These are phyloP conservation scores for Penicillium alfredii DNA, from an alignment of 495 filamentous ascomycete genomes.

Conservation along the genomic window DNA sequence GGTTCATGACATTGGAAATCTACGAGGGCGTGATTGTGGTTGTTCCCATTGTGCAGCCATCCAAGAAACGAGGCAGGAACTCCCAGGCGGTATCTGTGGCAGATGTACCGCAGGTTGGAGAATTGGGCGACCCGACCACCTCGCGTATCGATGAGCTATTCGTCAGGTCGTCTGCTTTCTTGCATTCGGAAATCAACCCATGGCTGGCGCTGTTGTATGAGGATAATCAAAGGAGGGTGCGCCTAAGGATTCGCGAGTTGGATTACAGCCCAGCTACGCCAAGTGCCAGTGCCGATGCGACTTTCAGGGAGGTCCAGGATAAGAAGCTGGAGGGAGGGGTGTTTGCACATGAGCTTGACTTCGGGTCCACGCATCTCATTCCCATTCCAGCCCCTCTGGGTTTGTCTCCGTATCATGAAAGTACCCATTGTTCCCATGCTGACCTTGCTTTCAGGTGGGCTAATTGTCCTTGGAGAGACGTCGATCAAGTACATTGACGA, in stretches of 20 bases:
- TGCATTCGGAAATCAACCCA: conserved; percentile 69
- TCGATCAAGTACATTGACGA: conserved; percentile 77
- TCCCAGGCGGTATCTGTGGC: conserved; percentile 20
- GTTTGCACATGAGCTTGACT: conserved; percentile 56
- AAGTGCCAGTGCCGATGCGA: conserved; percentile 43
- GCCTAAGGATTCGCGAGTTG: conserved; percentile 55
- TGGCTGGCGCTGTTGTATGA: conserved; percentile 81
- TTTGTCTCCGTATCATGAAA: conserved; percentile 22
- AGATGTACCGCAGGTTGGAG: conserved; percentile 43
- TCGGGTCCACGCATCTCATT: conserved; percentile 75
- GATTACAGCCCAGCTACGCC: conserved; percentile 42
- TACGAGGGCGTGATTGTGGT: conserved; percentile 85
- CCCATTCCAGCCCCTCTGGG: conserved; percentile 63
- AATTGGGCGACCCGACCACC: conserved; percentile 62
- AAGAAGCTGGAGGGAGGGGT: conserved; percentile 23
- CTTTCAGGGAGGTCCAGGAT: conserved; percentile 45
- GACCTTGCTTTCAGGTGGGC: conserved; percentile 45
- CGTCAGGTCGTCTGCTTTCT: conserved; percentile 73
- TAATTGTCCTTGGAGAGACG: conserved; percentile 82
- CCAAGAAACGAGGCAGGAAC: conserved; percentile 44
- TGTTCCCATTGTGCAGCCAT: conserved; percentile 58
- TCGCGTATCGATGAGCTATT: conserved; percentile 81
- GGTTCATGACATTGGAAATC: conserved; percentile 77
- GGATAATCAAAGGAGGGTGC: conserved; percentile 57
- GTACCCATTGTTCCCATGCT: conserved; percentile 2